A percentile compares a stretch with the other conserved stretches of the same genome.
Conservation (phyloP, 176 grass and related monocot species). For the Dendrocalamus sinicus region DNA sequence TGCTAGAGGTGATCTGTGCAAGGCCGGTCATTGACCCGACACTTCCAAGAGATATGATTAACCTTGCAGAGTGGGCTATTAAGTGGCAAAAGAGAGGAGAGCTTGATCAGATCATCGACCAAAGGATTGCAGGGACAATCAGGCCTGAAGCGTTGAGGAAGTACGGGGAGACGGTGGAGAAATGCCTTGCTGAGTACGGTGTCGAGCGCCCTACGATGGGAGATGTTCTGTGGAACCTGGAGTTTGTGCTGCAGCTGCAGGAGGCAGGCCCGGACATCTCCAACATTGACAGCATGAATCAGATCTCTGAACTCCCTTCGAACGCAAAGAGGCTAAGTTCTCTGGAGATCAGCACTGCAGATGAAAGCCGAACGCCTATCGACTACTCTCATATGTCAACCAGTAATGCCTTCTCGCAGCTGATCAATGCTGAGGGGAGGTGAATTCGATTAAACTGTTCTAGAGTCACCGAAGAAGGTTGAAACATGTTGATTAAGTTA, state of each 20-base stretch:
- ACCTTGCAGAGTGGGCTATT: conserved; percentile 86
- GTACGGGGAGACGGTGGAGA: conserved; percentile 81
- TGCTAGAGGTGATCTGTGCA: conserved; percentile 87
- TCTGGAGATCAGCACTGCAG: conserved; percentile 48
- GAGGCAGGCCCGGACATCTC: conserved; percentile 74
- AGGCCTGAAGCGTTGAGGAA: conserved; percentile 72
- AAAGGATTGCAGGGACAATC: conserved; percentile 63
- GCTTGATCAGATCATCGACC: conserved; percentile 72
- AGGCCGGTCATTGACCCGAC: conserved; percentile 81
- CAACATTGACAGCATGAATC: conserved; percentile 80
- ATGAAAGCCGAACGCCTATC: conserved; percentile 28
- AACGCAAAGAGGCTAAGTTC: conserved; percentile 51
- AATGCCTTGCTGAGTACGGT: conserved; percentile 81
- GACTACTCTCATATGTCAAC: conserved; percentile 53
- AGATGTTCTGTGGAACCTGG: conserved; percentile 93
- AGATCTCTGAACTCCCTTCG: conserved; percentile 57
- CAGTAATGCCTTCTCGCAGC: conserved; percentile 82
- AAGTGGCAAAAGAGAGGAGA: conserved; percentile 89
- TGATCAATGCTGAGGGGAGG: conserved; percentile 83
- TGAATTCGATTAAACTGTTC: conserved; percentile 40
- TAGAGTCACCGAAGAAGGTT: conserved; percentile 2
- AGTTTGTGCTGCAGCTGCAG: conserved; percentile 91
- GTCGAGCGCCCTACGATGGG: conserved; percentile 87
- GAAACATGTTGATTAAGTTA: conserved; percentile 18
- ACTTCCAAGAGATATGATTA: conserved; percentile 85